Conservation (phyloP, 1,284 basidiomycete species). For the Heliocybe sulcata region DNA sequence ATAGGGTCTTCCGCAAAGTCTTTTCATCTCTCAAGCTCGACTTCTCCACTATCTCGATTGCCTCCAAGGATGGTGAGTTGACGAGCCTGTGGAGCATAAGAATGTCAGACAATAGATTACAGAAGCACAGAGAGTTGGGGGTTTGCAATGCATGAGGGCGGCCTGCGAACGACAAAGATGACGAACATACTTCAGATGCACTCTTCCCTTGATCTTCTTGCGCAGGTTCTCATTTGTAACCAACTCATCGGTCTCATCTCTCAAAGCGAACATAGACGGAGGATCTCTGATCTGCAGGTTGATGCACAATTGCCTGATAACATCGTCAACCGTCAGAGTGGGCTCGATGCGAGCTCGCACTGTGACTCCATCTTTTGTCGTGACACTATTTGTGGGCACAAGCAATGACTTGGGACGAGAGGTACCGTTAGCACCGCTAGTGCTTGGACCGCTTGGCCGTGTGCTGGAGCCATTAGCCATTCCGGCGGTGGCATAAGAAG, state of each 20-base stretch:
- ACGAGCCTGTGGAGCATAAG: constrained; percentile 53
- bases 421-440: constrained; percentile 33
- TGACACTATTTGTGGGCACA: constrained; percentile 76
- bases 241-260: constrained; percentile 83
- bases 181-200: constrained; percentile 68
- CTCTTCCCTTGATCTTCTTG: constrained; percentile 76
- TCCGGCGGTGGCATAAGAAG: not conserved
- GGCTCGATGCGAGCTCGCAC: constrained; percentile 79
- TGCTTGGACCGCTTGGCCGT: constrained; percentile 10
- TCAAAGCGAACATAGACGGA: constrained; percentile 74
- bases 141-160: no score
- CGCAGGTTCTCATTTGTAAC: constrained; percentile 88
- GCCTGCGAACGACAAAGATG: not conserved
- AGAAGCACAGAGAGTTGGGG: no score
- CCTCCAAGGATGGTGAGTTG: constrained; percentile 77
- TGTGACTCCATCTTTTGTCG: constrained; percentile 62
- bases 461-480: constrained; percentile 12
- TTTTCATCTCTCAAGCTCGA: constrained; percentile 58
- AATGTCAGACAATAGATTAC: no score
- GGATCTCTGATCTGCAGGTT: constrained; percentile 83
- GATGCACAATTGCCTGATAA: constrained; percentile 70
- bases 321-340: constrained; percentile 71
- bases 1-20: constrained; percentile 61
- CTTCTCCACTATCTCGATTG: constrained; percentile 72
- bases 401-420: constrained; percentile 32